Percentiles rank a stretch among this genome's conserved stretches.
phyloP scores from a whole-genome alignment of 768 basidiomycete genomes.

The Kwoniella pini region DNA sequence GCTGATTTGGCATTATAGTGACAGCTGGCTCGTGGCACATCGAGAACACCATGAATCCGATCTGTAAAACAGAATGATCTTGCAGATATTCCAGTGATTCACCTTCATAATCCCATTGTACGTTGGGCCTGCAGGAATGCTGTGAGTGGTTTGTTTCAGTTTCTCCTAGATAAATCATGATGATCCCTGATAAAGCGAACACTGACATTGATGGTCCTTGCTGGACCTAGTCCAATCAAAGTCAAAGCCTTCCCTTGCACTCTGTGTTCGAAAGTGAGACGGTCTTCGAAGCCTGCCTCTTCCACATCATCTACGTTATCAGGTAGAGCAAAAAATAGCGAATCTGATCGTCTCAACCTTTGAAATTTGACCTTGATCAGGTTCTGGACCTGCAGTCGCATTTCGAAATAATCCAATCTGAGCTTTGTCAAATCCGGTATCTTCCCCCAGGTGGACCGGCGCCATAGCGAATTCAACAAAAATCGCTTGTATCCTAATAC shows the following conservation, averaged over 20 bases:
- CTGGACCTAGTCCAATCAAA: slow-evolving; percentile 3
- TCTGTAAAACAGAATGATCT: not conserved
- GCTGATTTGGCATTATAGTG: too few species aligned
- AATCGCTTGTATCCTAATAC: too few species aligned
- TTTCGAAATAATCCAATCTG: not conserved
- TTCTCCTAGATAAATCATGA: too few species aligned
- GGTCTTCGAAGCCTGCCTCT: not conserved
- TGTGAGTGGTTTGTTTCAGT: not conserved
- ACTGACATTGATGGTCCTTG: slow-evolving; percentile 12
- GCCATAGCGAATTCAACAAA: too few species aligned
- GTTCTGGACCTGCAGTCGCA: too few species aligned
- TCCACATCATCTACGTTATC: not conserved
- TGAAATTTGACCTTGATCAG: not conserved
- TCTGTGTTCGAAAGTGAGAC: slow-evolving; percentile 5
- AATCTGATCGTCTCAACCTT: not conserved
- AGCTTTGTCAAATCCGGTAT: not conserved
- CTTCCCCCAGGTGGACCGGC: too few species aligned
- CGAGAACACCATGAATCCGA: not conserved
- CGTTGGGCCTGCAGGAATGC: slow-evolving; percentile 13
- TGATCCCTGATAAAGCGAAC: too few species aligned
- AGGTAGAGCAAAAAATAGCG: slow-evolving; percentile 9
- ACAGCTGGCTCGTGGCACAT: not conserved
- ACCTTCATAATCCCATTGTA: not conserved
- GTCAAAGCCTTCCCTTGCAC: not conserved
- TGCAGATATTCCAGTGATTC: not conserved